Evolutionary conservation across 2,329 filamentous ascomycete species (phyloP), one percentile per base, ranked within the genome.

Genomic region (Fusarium praegraminearum): DNA sequence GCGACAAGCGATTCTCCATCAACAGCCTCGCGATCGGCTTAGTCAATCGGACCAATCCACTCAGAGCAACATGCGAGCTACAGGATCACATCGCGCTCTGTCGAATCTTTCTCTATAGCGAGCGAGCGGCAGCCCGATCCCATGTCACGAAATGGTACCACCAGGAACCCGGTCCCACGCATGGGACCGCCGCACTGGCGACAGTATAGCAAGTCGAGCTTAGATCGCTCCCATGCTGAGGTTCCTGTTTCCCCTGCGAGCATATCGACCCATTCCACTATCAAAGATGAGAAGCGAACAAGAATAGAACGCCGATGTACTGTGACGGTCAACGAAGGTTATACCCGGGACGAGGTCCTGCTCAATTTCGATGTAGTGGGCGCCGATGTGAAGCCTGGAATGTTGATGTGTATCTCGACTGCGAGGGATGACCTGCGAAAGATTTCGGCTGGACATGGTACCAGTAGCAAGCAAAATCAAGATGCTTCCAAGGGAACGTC

Each of bases 321-420:
- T 44, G 83, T 89, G 57, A 84, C 84, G 11, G 84, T 89, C 71
- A 92, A 94, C 77, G 93, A 97, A 70, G 89, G 87, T 43, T 91
- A 94, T 74, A 90, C 91, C 11, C 87, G 86, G 60, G 92, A 97
- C 74, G 93, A 95, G 73, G 90, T 96, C 45, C 84, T 96, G 24
- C 85, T 97, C 75, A 96, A 95, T 76, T 84, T 91, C 61, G 89
- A 92, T 58, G 85, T 90, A 18, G 88, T 95, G 62, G 87, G 88
- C 55, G 83, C 85, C 45, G 85, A 87, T 46, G 84, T 93, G 67
- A 86, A 86, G 59, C 83, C 88, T 1, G 92, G 91, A 28, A 87
- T 87, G 66, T 82, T 97, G 57, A 89, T 96, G 80, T 91, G 93
- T 72, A 90, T 97, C 49, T 83, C 90, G 24, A 85, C 89, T 8